phyloP scores from a whole-genome alignment of 2,329 filamentous ascomycete genomes.

The Ustulina deusta region DNA sequence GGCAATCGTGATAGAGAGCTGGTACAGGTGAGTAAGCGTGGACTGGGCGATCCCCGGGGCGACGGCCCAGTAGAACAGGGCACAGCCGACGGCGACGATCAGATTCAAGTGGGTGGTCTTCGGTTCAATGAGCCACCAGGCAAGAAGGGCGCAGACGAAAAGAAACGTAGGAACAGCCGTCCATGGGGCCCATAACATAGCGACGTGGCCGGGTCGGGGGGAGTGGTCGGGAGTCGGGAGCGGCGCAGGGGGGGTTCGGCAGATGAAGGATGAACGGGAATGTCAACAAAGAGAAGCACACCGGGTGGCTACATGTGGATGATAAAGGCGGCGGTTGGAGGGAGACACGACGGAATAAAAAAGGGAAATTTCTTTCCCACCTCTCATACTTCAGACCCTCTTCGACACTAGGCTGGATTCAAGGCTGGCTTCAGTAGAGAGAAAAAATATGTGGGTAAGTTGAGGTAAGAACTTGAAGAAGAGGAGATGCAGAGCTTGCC shows the following conservation, averaged over 20 bases:
- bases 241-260: conserved; percentile 24
- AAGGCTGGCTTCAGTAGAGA: conserved; percentile 21
- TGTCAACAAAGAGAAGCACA: conserved; percentile 31
- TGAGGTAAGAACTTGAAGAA: conserved; percentile 3
- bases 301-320: conserved; percentile 34
- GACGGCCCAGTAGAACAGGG: conserved; percentile 58
- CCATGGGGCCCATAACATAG: conserved; percentile 65
- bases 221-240: conserved; percentile 8
- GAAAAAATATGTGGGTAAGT: conserved; percentile 35
- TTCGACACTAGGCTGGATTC: conserved; percentile 10
- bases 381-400: conserved; percentile 33
- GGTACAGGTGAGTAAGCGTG: conserved; percentile 53
- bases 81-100: conserved; percentile 55
- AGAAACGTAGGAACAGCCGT: conserved; percentile 60
- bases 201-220: conserved; percentile 52
- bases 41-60: conserved; percentile 56
- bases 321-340: conserved; percentile 7
- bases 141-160: conserved; percentile 57
- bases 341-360: conserved; percentile 14
- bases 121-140: conserved; percentile 60
- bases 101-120: conserved; percentile 58
- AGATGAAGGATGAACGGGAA: conserved; percentile 17
- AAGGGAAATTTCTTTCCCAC: conserved; percentile 32
- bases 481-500: conserved; percentile 21
- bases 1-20: conserved; percentile 51